phyloP scores from a whole-genome alignment of 1,284 basidiomycete genomes.

The Fomitopsis pinicola region DNA sequence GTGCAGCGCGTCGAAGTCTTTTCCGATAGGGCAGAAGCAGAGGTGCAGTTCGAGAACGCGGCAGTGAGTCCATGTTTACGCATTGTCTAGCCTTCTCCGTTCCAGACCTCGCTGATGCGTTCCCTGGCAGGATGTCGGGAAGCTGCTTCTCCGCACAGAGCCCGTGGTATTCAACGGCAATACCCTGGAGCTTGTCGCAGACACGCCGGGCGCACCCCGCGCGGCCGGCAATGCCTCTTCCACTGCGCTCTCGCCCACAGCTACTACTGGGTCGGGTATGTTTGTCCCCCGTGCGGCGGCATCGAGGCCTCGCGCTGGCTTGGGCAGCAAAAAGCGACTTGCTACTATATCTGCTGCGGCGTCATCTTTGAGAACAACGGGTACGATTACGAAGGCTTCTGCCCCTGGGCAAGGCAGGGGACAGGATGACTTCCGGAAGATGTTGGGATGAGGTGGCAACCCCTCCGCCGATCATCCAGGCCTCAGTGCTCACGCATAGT shows the following conservation, averaged over 20 bases:
- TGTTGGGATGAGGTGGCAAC: constrained; percentile 38
- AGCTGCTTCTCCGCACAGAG: constrained; percentile 64
- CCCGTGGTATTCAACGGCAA: constrained; percentile 65
- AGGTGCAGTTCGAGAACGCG: constrained; percentile 70
- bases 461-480: no score
- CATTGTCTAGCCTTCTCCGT: neutral
- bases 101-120: constrained; percentile 1
- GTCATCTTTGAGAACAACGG: constrained; percentile 6
- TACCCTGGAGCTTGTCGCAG: constrained; percentile 53
- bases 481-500: neutral
- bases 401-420: constrained; percentile 40
- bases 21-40: constrained; percentile 59
- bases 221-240: constrained; percentile 21
- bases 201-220: constrained; percentile 31
- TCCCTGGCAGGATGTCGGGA: constrained; percentile 66
- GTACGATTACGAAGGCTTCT: constrained; percentile 8
- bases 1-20: constrained; percentile 80
- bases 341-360: constrained; percentile 13
- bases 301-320: constrained; percentile 66
- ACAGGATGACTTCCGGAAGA: constrained; percentile 79
- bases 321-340: constrained; percentile 50
- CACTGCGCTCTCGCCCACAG: constrained; percentile 34
- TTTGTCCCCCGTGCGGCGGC: constrained; percentile 62
- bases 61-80: constrained; percentile 48
- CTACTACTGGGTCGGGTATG: constrained; percentile 37